Evolutionary conservation across 352 stramenopile genomes (phyloP), one percentile per base, ranked within the genome.

Genomic region (Pythium myriotylum): DNA sequence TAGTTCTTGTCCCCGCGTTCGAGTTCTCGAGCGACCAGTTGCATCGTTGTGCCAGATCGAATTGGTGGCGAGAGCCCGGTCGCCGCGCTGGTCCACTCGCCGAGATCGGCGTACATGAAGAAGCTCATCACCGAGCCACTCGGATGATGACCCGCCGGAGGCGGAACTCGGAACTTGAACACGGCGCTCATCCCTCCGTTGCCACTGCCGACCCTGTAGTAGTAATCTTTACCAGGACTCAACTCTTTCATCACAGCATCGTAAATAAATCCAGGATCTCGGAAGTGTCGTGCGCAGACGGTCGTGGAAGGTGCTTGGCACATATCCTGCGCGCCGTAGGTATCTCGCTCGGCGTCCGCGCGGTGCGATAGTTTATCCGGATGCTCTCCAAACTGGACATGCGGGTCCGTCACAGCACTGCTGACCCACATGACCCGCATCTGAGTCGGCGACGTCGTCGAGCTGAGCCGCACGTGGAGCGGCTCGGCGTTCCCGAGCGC

Each of bases 51-150:
- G 0, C 67, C 41, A 12, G 70, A 68, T 5, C 67, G 66, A 7
- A 59, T 54, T n/a, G 53, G 35, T 1, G 55, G 53, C 10, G 53
- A 42, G 5, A 54, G 40, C 0, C 60, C 59, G 13, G 53, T 69
- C 12, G 65, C 57, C 10, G 54, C 51, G 10, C 41, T 64, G 16
- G 51, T 70, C 65, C 57, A 69, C 12, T 79, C 82, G 24, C 84
- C 84, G 49, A 92, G 70, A 66, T 94, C 84, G 19, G 64, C 87
- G 51, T 84, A 89, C 24, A 86, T 76, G 39, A 94, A 73, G 51
- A 84, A 94, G 33, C 72, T 80, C 49, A 79, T 62, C 19, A 45
- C 22, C 14, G 35, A 20, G 4, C 33, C 26, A 16, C 19, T 27
- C 24, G 46, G 46, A 24, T 57, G 35, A 17, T n/a, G 41, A 12